Evolutionary conservation across 2,329 filamentous ascomycete genomes (phyloP), one percentile per base, ranked within the genome.

Genomic region (Diaporthe velutina): DNA sequence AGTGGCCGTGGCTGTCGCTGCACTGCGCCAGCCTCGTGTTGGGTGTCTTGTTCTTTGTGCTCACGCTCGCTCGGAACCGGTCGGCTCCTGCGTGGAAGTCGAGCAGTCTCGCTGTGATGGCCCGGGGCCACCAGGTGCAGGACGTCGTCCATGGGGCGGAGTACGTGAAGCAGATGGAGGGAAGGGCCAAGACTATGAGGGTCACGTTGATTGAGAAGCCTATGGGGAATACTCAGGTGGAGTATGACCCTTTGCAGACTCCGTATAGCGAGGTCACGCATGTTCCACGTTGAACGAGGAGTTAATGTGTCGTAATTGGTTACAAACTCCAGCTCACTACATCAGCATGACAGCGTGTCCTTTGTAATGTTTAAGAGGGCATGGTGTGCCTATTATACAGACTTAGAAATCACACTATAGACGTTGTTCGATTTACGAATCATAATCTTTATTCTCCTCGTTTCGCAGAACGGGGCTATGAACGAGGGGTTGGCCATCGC

Each of bases 1-100:
- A 54, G n/a, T 74, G 67, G 73, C 73, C 54, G 19, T 74, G 73
- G 73, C 57, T 74, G n/a, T 28, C 73, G 25, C 67, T 72, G 4
- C 73, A 74, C 68, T 61, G 73, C 48, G 25, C 57, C 7, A 57
- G 54, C n/a, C 17, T 74, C 25, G 35, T 58, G 22, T n/a, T 42
- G 13, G 73, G 61, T 15, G 28, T 64, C 9, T 7, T 66, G 9
- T 74, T 74, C 50, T 48, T 74, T 8, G 48, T 38, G 8, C 35
- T 74, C 6, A 74, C 67, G 17, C 35, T 71, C 25, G 42, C 1
- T 4, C 33, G 57, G 22, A 50, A 57, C 25, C 40, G 19, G n/a
- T 33, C 38, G 19, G 55, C 45, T 3, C 73, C 64, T 0, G 35
- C 61, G 55, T 71, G 73, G 67, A 74, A 71, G 45, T 60, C 54